A percentile compares a stretch with the other conserved stretches of the same genome.
Conservation (phyloP, 371 early-diverging fungal genomes). For the Zychaea mexicana region DNA sequence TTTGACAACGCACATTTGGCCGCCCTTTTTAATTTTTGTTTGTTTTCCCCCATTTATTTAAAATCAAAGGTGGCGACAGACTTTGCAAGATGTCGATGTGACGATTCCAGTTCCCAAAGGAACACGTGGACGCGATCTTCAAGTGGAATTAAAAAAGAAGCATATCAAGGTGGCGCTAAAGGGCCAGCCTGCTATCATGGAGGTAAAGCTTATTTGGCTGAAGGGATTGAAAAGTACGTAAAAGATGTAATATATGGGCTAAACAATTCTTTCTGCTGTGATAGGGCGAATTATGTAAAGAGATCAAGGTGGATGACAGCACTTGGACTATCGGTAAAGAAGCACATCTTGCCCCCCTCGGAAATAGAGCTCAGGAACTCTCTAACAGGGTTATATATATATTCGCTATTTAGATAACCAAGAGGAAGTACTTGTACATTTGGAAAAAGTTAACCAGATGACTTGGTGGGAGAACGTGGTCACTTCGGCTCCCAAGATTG, state of each 20-base stretch:
- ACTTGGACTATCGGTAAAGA: constrained; percentile 81
- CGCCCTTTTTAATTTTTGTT: not conserved
- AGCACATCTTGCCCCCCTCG: too few relatives aligned
- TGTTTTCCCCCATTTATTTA: too few relatives aligned
- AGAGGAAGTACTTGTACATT: constrained; percentile 73
- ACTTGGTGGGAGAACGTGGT: constrained; percentile 95
- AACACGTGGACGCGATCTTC: constrained; percentile 72
- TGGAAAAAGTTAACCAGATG: constrained; percentile 83
- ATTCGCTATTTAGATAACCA: constrained; percentile 59
- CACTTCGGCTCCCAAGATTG: constrained; percentile 79
- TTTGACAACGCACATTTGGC: not conserved
- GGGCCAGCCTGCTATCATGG: constrained; percentile 75
- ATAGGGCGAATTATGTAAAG: constrained; percentile 76
- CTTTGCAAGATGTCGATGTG: constrained; percentile 83
- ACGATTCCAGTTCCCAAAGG: constrained; percentile 77
- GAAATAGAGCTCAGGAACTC: too few relatives aligned
- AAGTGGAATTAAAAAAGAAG: constrained; percentile 69
- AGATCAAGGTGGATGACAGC: constrained; percentile 78
- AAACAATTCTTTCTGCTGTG: not conserved
- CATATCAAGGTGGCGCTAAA: constrained; percentile 75
- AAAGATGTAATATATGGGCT: not conserved
- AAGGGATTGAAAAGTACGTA: too few relatives aligned
- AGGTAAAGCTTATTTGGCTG: constrained; percentile 50
- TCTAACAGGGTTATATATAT: too few relatives aligned
- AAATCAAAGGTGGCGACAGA: constrained; percentile 74